These are phyloP conservation scores for Pseudogymnoascus sp. DNA, from an alignment of 2,329 filamentous ascomycete genomes.

Conservation along the genomic window DNA sequence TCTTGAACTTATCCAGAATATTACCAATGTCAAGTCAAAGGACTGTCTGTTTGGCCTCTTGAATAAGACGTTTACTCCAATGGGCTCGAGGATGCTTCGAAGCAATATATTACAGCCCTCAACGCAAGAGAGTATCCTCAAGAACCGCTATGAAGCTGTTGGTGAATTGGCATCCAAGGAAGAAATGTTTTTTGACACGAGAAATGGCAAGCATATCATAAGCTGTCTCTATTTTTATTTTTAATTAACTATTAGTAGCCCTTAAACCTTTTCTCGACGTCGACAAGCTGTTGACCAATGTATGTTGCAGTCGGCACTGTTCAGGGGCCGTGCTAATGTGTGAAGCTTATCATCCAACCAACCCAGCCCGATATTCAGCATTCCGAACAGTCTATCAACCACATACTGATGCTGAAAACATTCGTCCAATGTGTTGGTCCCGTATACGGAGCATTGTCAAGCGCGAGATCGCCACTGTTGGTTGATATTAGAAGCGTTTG, in stretches of 20 bases:
- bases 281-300: constrained; percentile 70
- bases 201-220: constrained; percentile 45
- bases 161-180: constrained; percentile 75
- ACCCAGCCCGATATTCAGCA: constrained; percentile 55
- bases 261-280: constrained; percentile 69
- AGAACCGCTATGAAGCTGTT: constrained; percentile 69
- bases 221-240: background rate
- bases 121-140: constrained; percentile 58
- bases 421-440: constrained; percentile 62
- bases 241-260: constrained; percentile 34
- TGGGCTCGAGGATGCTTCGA: constrained; percentile 76
- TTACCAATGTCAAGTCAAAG: constrained; percentile 67
- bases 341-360: constrained; percentile 67
- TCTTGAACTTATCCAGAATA: constrained; percentile 83
- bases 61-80: constrained; percentile 77
- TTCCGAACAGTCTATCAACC: constrained; percentile 75
- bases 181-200: constrained; percentile 71
- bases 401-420: constrained; percentile 77
- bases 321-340: constrained; percentile 16
- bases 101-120: constrained; percentile 85
- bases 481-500: constrained; percentile 62
- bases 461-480: constrained; percentile 56
- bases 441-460: constrained; percentile 58
- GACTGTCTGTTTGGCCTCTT: constrained; percentile 77
- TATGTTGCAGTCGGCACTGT: constrained; percentile 29